phyloP scores from a whole-genome alignment of 768 basidiomycete genomes.

The Boletus edulis region DNA sequence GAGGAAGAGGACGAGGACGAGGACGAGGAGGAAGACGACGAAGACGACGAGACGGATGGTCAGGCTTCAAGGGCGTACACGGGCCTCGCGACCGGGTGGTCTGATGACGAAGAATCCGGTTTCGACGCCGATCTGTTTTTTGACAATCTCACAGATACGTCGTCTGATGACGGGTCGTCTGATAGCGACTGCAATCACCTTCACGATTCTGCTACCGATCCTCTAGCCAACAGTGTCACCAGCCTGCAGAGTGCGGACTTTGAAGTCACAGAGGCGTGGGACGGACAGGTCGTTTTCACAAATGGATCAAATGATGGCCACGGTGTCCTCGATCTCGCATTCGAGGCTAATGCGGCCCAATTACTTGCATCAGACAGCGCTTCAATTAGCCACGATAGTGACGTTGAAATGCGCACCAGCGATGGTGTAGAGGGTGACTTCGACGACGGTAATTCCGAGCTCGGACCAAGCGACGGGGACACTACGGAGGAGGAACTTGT shows the following conservation, averaged over 20 bases:
- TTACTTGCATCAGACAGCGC: conserved; percentile 48
- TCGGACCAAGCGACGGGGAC: conserved; percentile 62
- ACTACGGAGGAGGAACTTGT: conserved; percentile 85
- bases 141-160: conserved; percentile 66
- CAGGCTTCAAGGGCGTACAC: conserved; percentile 43
- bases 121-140: conserved; percentile 87
- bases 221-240: conserved; percentile 24
- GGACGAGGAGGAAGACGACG: conserved; percentile 38
- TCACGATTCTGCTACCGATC: conserved; percentile 31
- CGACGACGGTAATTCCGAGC: conserved; percentile 46
- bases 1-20: conserved; percentile 49
- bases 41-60: conserved; percentile 48
- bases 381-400: conserved; percentile 49
- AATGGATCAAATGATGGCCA: conserved; percentile 53
- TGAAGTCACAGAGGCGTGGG: conserved; percentile 70
- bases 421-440: conserved; percentile 26
- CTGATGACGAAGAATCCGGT: conserved; percentile 71
- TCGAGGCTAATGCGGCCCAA: conserved; percentile 59
- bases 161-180: conserved; percentile 33
- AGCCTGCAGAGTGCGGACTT: conserved; percentile 43
- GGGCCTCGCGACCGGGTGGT: conserved; percentile 75
- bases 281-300: conserved; percentile 72
- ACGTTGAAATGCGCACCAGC: conserved; percentile 48
- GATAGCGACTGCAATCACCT: conserved; percentile 49
- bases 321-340: conserved; percentile 63